Conservation (phyloP, 2,329 filamentous ascomycete genomes). For the Monosporascus sp. region DNA sequence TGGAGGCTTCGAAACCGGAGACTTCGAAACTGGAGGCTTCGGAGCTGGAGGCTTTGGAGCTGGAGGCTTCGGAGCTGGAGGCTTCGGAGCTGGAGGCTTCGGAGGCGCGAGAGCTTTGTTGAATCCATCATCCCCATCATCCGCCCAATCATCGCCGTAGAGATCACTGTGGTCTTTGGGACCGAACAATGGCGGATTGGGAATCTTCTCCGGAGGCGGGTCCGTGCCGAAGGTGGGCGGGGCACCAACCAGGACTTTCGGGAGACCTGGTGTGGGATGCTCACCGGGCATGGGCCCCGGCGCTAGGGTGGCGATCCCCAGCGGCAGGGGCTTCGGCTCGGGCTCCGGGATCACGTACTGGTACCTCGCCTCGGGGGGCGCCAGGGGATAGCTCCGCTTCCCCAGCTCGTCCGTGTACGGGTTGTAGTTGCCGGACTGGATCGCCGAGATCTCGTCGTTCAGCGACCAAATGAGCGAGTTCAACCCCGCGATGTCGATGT, state of each 20-base stretch:
- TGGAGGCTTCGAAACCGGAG: too few species aligned
- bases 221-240: constrained; percentile 1
- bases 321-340: constrained; percentile 6
- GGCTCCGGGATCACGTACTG: constrained; percentile 3
- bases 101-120: too few species aligned
- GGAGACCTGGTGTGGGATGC: constrained; percentile 5
- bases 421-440: constrained; percentile 1
- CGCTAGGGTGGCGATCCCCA: constrained; percentile 7
- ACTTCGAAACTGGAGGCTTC: too few species aligned
- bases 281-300: constrained; percentile 15
- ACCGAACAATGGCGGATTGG: not conserved
- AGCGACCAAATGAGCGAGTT: constrained; percentile 14
- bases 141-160: too few species aligned
- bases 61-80: too few species aligned
- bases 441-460: constrained; percentile 11
- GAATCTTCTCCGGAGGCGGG: not conserved
- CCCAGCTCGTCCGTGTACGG: not conserved
- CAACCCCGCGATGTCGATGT: constrained; percentile 16
- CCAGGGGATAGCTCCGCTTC: not conserved
- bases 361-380: not conserved
- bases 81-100: too few species aligned
- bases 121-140: too few species aligned
- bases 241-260: constrained; percentile 15
- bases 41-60: too few species aligned
- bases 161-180: too few species aligned